Base-by-base conservation (phyloP, 192 early-diverging fungal genomes). In the Coemansia asiatica region DNA sequence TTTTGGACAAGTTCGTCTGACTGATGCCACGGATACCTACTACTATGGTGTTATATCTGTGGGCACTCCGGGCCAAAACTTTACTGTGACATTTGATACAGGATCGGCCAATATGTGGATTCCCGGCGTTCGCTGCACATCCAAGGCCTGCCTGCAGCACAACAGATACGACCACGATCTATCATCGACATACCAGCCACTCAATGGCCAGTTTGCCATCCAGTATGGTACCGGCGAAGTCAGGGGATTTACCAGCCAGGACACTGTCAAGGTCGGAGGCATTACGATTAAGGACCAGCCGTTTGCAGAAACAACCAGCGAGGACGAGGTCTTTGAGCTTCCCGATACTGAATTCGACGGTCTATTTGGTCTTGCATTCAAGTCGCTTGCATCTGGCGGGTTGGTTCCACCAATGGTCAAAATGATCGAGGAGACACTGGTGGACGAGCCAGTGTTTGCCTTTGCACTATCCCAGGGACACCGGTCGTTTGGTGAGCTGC, bases 101-200 rank as follows among this genome's bases (percentile, higher is more conserved):
- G 90, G 90, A 7, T 89, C 88, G n/a, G 78, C 85, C 25, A 88
- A 90, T 72, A 67, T 91, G 40, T 91, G 90, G 89, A 70, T 84
- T 15, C 82, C 82, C 3, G 78, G 82, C 1, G 64, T 74, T 13
- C 63, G 67, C 15, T 84, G 82, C 61, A 67, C 70, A 21, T 79
- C 74, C 33, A 75, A 75, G 60, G 74, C 71, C 1, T 84, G 82
- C 48, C 22, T 71, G 47, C 71, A 74, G 50, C 77, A 75, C 55
- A 76, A 76, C 40, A 64, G 68, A 15, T 84, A 77, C 61, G 68
- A 81, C 66, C 65, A 66, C 55, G 71, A 74, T 21, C 29, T 70
- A 47, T 79, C 81, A 18, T 36, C 72, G 0, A 81, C 82, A 6
- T 82, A 79, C 68, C 66, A 83, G 63, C 65, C 64, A 49, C 65